Percentiles rank a stretch among this genome's conserved stretches.
These are phyloP conservation scores for Chlorella sp. DNA, from an alignment of 139 green algal species.

Conservation along the genomic window DNA sequence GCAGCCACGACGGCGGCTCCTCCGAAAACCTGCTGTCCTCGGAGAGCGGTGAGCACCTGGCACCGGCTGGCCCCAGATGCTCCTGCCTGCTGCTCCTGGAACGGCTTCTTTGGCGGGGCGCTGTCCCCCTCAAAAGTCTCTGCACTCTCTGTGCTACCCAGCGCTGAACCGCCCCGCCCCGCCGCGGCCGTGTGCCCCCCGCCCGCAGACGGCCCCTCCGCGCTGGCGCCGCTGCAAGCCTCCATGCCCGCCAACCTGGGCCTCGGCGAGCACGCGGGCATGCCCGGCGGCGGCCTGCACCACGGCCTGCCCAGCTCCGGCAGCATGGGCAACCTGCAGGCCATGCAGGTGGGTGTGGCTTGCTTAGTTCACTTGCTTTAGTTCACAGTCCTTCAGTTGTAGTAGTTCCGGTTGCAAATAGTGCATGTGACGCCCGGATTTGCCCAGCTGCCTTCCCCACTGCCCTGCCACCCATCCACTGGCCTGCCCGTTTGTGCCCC, in stretches of 20 bases:
- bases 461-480: too few relatives aligned
- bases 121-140: not conserved
- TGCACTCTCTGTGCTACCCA: too few relatives aligned
- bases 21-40: conserved; percentile 36
- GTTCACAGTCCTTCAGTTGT: too few relatives aligned
- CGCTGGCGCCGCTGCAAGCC: conserved; percentile 9
- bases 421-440: too few relatives aligned
- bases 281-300: conserved; percentile 13
- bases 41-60: conserved; percentile 2
- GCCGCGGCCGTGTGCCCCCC: not conserved
- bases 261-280: not conserved
- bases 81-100: not conserved
- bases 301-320: conserved; percentile 18
- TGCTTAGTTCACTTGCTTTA: too few relatives aligned
- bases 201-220: conserved; percentile 14
- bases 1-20: conserved; percentile 24
- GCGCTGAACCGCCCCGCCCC: too few relatives aligned
- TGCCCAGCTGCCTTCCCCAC: too few relatives aligned
- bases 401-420: too few relatives aligned
- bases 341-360: conserved; percentile 11
- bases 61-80: too few relatives aligned
- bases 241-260: conserved; percentile 19
- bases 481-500: not conserved
- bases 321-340: conserved; percentile 22
- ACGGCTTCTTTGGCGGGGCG: not conserved